Base-by-base conservation (phyloP, 192 early-diverging fungal genomes). In the Coemansia sp. region DNA sequence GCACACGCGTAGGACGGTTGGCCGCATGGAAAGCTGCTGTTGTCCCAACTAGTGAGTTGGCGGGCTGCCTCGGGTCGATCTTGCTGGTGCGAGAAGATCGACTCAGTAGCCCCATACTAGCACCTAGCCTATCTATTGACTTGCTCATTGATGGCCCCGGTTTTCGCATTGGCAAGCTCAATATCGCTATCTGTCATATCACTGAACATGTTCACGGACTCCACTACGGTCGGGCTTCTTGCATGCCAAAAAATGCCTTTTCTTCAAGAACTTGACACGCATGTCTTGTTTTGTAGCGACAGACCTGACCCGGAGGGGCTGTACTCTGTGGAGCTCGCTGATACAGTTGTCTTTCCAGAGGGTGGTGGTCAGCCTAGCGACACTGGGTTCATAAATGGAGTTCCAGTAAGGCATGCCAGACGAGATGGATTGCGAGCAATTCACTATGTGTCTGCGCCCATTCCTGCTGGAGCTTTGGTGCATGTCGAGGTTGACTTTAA, bases 301-400 rank as follows among this genome's bases (percentile, higher is more conserved):
- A 79, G 59, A 26, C 77, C 84, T n/a, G 72, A 85, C 62, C 79
- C 78, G 20, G 74, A 85, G 40, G 84, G 85, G n/a, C 74, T 84
- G n/a, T 90, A 86, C 43, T 77, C 82, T 59, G 83, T 90, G 2
- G 75, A 84, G 35, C 79, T 90, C 0, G 70, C 79, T 31, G 88
- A 90, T 53, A 90, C 89, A 83, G 88, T 93, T 16, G 69, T 91
- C 21, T 93, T 93, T 61, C 91, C 91, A n/a, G 86, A 88, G 46
- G 91, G 91, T 9, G 91, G 91, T 8, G 91, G 91, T 18, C 91
- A 93, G 67, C 61, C 63, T 50, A 43, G 67, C 20, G 91, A 93
- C 38, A 82, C 79, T 6, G 91, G 91, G 5, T 78, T 26, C 1
- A 83, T 89, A 48, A 75, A 73, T 31, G 74, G 73, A n/a, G 60